These are phyloP conservation scores for Naganishia kalamii DNA, from an alignment of 768 basidiomycete genomes.

Conservation along the genomic window DNA sequence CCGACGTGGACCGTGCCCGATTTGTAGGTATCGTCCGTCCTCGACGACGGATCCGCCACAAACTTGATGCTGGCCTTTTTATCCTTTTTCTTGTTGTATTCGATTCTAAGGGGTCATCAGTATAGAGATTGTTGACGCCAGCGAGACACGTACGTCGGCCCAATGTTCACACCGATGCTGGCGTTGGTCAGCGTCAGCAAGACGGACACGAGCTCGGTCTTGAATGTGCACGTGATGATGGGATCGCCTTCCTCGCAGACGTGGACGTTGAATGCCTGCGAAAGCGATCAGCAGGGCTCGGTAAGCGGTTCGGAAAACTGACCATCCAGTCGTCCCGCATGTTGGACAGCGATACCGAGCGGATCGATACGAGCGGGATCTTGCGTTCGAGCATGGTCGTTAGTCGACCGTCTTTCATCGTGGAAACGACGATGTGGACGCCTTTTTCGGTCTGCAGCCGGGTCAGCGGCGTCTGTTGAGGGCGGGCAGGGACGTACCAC, in stretches of 20 bases:
- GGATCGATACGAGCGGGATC: conserved; percentile 80
- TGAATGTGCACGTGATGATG: conserved; percentile 81
- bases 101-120: conserved; percentile 54
- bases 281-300: background rate
- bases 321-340: conserved; percentile 94
- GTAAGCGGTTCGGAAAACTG: conserved; percentile 33
- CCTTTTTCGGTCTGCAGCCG: conserved; percentile 79
- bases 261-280: conserved; percentile 67
- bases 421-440: conserved; percentile 64
- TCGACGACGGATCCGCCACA: conserved; percentile 77
- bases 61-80: conserved; percentile 83
- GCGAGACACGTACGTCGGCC: conserved; percentile 62
- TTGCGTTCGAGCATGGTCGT: conserved; percentile 70
- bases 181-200: conserved; percentile 75
- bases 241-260: conserved; percentile 90
- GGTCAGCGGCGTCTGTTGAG: no score
- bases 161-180: conserved; percentile 64
- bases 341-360: conserved; percentile 76
- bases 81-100: conserved; percentile 95
- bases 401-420: conserved; percentile 59
- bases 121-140: background rate
- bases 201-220: conserved; percentile 83
- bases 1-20: conserved; percentile 81
- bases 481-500: conserved; percentile 56
- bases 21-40: conserved; percentile 79